Conservation (phyloP, 116 monocot genomes). For the Trichopus zeylanicus region DNA sequence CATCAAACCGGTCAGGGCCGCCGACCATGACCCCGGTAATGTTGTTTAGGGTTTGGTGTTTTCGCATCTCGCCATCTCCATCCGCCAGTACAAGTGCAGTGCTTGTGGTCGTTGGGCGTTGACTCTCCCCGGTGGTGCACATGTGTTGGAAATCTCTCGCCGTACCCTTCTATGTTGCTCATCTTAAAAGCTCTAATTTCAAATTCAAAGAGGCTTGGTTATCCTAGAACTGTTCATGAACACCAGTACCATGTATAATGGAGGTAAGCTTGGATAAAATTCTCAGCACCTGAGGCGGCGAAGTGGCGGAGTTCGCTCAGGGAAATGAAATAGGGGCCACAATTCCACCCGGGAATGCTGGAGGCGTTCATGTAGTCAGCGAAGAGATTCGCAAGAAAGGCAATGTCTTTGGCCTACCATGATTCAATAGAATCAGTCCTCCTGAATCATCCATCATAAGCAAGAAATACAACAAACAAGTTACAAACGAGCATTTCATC, state of each 20-base stretch:
- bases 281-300: constrained; percentile 33
- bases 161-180: constrained; percentile 52
- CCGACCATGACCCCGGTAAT: constrained; percentile 50
- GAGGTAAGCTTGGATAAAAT: no score
- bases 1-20: constrained; percentile 26
- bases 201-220: no score
- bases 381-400: constrained; percentile 33
- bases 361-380: constrained; percentile 32
- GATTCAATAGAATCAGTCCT: constrained; percentile 34
- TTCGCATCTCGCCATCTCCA: constrained; percentile 30
- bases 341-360: constrained; percentile 25
- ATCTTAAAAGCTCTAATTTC: constrained; percentile 30
- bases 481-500: no score
- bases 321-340: constrained; percentile 17
- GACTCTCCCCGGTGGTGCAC: constrained; percentile 59
- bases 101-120: constrained; percentile 25
- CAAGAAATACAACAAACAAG: no score
- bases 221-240: no score
- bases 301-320: constrained; percentile 11
- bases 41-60: constrained; percentile 28
- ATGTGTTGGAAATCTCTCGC: constrained; percentile 28
- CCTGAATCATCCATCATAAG: constrained; percentile 9
- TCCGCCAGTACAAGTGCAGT: constrained; percentile 35
- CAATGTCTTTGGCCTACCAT: constrained; percentile 12
- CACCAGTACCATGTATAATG: no score